phyloP scores from a whole-genome alignment of 805 yeast species.

The Cyberlindnera misumaiensis region DNA sequence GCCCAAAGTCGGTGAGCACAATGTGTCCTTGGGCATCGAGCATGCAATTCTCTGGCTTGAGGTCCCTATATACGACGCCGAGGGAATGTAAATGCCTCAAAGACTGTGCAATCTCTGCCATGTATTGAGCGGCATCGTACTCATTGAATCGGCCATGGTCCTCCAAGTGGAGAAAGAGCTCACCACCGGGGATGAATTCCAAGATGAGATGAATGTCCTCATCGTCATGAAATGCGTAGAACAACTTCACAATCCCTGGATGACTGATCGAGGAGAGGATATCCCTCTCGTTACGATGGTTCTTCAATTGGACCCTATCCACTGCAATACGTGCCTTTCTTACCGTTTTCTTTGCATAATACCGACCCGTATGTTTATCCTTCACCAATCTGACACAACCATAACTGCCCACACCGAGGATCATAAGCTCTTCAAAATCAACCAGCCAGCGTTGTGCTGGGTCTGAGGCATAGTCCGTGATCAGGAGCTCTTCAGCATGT shows the following conservation, averaged over 20 bases:
- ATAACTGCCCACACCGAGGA: conserved; percentile 80
- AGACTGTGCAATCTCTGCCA: conserved; percentile 78
- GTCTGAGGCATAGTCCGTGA: conserved; percentile 7
- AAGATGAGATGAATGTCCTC: conserved; percentile 67
- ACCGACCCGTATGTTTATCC: conserved; percentile 48
- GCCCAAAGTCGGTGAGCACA: conserved; percentile 81
- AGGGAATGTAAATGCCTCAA: conserved; percentile 66
- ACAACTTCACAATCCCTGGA: conserved; percentile 76
- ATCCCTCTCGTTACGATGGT: conserved; percentile 73
- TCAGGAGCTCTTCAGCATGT: conserved; percentile 9
- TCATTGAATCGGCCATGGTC: conserved; percentile 42
- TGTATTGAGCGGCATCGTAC: conserved; percentile 65
- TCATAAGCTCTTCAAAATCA: conserved; percentile 67
- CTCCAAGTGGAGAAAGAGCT: conserved; percentile 45
- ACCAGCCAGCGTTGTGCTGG: conserved; percentile 15
- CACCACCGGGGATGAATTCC: conserved; percentile 89
- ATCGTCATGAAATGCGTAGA: conserved; percentile 77
- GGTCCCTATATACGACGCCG: conserved; percentile 82
- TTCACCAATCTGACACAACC: conserved; percentile 81
- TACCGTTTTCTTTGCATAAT: conserved; percentile 83
- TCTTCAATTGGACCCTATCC: conserved; percentile 42
- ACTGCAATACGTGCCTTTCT: conserved; percentile 75
- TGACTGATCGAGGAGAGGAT: conserved; percentile 67
- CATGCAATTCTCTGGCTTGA: conserved; percentile 86
- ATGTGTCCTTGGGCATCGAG: conserved; percentile 73